Percentiles rank a stretch among this genome's conserved stretches.
Conservation (phyloP, 1,284 basidiomycete species). For the Ceraceosorus bombacis region DNA sequence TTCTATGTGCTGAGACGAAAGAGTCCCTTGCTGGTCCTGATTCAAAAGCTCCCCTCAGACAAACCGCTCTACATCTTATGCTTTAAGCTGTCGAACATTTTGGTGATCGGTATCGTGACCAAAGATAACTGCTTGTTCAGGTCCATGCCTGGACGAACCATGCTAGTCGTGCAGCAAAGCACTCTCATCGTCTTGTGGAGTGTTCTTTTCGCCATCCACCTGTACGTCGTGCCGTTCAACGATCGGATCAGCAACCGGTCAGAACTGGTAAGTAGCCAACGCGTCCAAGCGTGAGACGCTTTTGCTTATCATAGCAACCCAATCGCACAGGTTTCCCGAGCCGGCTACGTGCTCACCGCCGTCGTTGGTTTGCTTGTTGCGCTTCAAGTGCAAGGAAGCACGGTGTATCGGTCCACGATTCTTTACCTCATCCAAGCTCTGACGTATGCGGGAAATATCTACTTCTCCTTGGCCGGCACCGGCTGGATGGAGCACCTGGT, state of each 20-base stretch:
- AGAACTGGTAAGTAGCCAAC: slow-evolving; percentile 56
- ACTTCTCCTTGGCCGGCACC: slow-evolving; percentile 32
- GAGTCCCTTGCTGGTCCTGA: not conserved
- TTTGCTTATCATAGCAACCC: no score
- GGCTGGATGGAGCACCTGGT: slow-evolving; percentile 28
- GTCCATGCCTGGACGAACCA: slow-evolving; percentile 53
- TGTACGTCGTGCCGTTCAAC: slow-evolving; percentile 60
- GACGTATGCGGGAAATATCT: slow-evolving; percentile 34
- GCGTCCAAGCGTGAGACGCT: no score
- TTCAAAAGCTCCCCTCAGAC: slow-evolving; percentile 12
- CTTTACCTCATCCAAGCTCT: slow-evolving; percentile 29
- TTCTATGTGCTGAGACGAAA: slow-evolving; percentile 1
- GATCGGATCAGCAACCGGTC: slow-evolving; percentile 68
- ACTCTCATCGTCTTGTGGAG: slow-evolving; percentile 60
- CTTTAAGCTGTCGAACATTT: slow-evolving; percentile 63
- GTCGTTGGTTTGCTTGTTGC: slow-evolving; percentile 57
- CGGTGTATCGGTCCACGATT: slow-evolving; percentile 36
- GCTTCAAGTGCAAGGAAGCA: slow-evolving; percentile 29
- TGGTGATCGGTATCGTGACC: slow-evolving; percentile 62
- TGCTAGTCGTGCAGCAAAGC: slow-evolving; percentile 60
- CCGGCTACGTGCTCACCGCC: slow-evolving; percentile 64
- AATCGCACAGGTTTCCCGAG: slow-evolving; percentile 50
- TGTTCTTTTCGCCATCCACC: slow-evolving; percentile 58
- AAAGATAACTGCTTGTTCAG: slow-evolving; percentile 67
- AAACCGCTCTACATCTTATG: slow-evolving; percentile 45